Evolutionary conservation across 139 green algal genomes (phyloP).

Genomic region (Auxenochlorella protothecoides): DNA sequence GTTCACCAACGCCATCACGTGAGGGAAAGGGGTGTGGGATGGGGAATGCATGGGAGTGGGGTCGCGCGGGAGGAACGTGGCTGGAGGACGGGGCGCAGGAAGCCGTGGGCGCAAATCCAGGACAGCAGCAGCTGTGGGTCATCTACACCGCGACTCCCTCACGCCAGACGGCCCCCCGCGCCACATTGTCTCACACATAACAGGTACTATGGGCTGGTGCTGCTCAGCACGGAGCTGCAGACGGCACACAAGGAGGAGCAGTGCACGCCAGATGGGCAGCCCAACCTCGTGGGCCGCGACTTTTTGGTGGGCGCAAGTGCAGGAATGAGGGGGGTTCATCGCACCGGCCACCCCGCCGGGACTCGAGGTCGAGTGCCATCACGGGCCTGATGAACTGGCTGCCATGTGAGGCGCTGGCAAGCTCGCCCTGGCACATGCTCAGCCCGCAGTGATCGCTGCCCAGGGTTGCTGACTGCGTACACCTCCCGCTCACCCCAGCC

Average conservation of each 20-base stretch:
- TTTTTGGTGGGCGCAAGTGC: slow-evolving; percentile 17
- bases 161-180: too few relatives aligned
- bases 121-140: too few relatives aligned
- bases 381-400: neutral
- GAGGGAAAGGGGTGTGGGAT: slow-evolving; percentile 49
- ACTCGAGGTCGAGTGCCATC: neutral
- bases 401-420: neutral
- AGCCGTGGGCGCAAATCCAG: too few relatives aligned
- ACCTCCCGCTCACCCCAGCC: neutral
- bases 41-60: too few relatives aligned
- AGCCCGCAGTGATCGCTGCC: neutral
- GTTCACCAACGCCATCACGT: slow-evolving; percentile 51
- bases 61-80: too few relatives aligned
- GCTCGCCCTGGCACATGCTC: neutral
- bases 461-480: too few relatives aligned
- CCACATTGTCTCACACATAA: slow-evolving; percentile 10
- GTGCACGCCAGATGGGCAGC: slow-evolving; percentile 8
- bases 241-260: slow-evolving; percentile 9
- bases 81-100: too few relatives aligned
- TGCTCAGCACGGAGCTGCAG: slow-evolving; percentile 55
- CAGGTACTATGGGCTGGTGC: slow-evolving; percentile 67
- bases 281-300: slow-evolving; percentile 13
- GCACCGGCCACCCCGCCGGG: neutral
- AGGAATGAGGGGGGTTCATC: neutral
- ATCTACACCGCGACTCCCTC: too few relatives aligned